Conservation (phyloP, 1,284 basidiomycete genomes). For the Naganishia liquefaciens region DNA sequence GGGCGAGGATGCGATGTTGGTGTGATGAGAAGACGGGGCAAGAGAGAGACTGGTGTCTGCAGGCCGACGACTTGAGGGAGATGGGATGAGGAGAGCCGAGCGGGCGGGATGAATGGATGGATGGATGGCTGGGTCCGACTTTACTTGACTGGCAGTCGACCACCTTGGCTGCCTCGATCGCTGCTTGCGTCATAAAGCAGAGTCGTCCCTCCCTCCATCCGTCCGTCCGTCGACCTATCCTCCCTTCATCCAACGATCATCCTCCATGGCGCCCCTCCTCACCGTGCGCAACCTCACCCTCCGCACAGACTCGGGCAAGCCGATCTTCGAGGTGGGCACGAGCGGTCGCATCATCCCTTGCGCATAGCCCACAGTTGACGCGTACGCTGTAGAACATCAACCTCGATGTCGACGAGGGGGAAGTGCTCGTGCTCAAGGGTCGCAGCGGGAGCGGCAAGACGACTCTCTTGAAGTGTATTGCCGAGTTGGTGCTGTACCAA, state of each 20-base stretch:
- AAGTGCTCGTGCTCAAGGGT: slow-evolving; percentile 71
- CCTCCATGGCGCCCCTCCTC: slow-evolving; percentile 24
- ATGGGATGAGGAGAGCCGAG: not conserved
- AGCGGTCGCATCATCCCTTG: not conserved
- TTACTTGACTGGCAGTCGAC: no score
- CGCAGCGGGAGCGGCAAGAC: slow-evolving; percentile 77
- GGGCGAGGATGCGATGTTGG: not conserved
- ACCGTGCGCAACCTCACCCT: slow-evolving; percentile 23
- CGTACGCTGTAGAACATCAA: slow-evolving; percentile 56
- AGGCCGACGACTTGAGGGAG: not conserved
- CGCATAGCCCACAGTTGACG: not conserved
- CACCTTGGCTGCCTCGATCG: not conserved
- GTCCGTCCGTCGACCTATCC: not conserved
- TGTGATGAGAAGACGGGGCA: not conserved
- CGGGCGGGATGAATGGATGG: no score
- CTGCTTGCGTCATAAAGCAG: slow-evolving; percentile 21
- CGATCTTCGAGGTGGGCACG: slow-evolving; percentile 11
- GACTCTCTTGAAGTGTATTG: slow-evolving; percentile 76
- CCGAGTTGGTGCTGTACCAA: slow-evolving; percentile 70
- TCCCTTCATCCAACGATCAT: not conserved
- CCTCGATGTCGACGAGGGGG: slow-evolving; percentile 66
- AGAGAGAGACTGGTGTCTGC: not conserved
- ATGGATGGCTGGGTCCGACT: no score
- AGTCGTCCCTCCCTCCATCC: not conserved
- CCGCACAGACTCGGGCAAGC: slow-evolving; percentile 7